Conservation (phyloP, 2,329 filamentous ascomycete genomes). For the Hymenoscyphus scutula region DNA sequence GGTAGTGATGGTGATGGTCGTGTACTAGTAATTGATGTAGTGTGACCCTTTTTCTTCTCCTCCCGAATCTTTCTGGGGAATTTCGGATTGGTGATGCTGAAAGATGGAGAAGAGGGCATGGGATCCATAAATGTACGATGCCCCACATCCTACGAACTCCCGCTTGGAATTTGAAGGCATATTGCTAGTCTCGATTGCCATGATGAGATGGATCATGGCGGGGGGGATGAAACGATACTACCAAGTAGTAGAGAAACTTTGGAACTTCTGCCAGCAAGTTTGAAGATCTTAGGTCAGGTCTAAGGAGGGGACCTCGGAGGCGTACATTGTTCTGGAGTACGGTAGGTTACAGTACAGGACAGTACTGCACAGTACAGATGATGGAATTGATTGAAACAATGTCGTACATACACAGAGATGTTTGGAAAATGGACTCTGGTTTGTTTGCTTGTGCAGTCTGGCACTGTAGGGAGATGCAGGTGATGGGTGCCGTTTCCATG, state of each 20-base stretch:
- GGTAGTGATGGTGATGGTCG: too few relatives aligned
- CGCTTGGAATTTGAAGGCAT: background rate
- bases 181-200: background rate
- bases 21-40: background rate
- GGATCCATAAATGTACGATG: background rate
- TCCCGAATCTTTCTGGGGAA: background rate
- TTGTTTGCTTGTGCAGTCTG: background rate
- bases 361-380: background rate
- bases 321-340: too few relatives aligned
- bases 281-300: background rate
- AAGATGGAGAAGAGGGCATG: background rate
- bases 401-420: background rate
- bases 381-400: background rate
- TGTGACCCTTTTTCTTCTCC: background rate
- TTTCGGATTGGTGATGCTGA: background rate
- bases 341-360: too few relatives aligned
- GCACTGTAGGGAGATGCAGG: background rate
- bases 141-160: background rate
- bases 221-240: background rate
- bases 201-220: background rate
- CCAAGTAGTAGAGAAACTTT: too few relatives aligned
- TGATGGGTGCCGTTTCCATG: background rate
- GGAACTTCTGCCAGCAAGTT: background rate
- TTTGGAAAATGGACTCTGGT: background rate
- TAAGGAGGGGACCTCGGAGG: background rate